These are phyloP conservation scores for Rhodotorula sp. DNA, from an alignment of 1,284 basidiomycete species.

Conservation along the genomic window DNA sequence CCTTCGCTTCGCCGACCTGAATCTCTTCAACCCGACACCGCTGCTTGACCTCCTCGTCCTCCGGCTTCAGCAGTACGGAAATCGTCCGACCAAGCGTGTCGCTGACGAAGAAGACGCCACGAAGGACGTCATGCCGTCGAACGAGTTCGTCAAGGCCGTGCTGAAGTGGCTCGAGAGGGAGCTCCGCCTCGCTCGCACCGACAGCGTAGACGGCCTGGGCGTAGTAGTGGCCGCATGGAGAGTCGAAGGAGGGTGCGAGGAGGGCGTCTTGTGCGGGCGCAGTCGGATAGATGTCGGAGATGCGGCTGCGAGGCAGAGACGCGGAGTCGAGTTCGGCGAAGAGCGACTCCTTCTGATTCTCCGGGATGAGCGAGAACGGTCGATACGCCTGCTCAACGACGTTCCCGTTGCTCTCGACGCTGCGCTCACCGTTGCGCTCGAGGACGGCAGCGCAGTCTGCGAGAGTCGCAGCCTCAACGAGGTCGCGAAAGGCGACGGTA, in stretches of 20 bases:
- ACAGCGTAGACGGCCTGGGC: constrained; percentile 41
- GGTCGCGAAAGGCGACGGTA: constrained; percentile 19
- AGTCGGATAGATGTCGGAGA: constrained; percentile 39
- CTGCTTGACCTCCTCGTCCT: constrained; percentile 24
- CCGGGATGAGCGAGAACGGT: constrained; percentile 21
- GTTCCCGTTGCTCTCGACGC: neutral
- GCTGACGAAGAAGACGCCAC: constrained; percentile 35
- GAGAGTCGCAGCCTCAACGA: constrained; percentile 30
- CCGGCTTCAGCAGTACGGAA: constrained; percentile 23
- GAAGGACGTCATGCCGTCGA: constrained; percentile 28
- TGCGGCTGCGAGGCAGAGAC: constrained; percentile 5
- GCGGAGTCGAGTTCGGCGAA: constrained; percentile 18
- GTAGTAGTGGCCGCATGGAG: constrained; percentile 36
- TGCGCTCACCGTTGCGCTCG: neutral
- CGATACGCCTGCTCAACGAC: neutral
- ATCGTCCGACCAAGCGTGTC: constrained; percentile 12
- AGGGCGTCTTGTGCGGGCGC: constrained; percentile 41
- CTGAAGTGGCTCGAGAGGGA: constrained; percentile 15
- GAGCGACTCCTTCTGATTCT: neutral
- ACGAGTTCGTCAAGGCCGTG: constrained; percentile 18
- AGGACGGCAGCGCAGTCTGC: constrained; percentile 30
- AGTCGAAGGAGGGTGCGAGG: constrained; percentile 38
- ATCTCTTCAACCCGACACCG: constrained; percentile 2
- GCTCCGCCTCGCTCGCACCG: neutral
- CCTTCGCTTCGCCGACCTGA: neutral